Base-by-base conservation (phyloP, 2,329 filamentous ascomycete genomes). In the Trichoderma sp. region DNA sequence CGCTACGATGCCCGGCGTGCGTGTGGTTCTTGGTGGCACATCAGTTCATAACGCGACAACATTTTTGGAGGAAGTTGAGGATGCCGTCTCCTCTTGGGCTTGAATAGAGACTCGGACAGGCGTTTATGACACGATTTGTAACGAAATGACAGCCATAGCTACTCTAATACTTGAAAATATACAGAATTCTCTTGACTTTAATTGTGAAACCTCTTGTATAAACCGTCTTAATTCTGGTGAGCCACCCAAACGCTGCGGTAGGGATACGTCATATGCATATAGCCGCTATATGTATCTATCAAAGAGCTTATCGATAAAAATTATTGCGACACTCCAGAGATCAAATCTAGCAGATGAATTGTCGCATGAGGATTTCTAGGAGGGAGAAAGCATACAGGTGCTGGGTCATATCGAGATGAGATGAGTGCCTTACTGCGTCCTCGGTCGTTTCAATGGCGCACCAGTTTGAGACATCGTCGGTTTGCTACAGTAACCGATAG, bases 1-100 rank as follows among this genome's bases (percentile, higher is more conserved):
- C 85, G 95, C 95, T 21, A 94, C 93, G 75, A 94, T 94, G 12
- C 95, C 95, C 0, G 97, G 97, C 0, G 89, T 98, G 11, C 90
- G 97, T 74, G 92, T 99, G 4, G 95, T 98, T 12, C 86, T 99
- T 6, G 95, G 95, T 11, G 95, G 95, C 4, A 98, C 97, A 0
- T 91, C 90, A 7, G 89, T 99, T 78, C 94, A 98, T 81, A 99
- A 98, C 81, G 95, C 95, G 77, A 89, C 90, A 12, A 94, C 92
- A 0, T 99, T 98, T 83, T 84, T 98, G 78, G 95, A 97, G 79
- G 95, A 98, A 85, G 93, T 98, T 29, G 94, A 97, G 78, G 95
- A 97, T 85, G 93, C 94, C 21, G 95, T 98, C 2, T 90, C 90
- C 64, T 92, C 91, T 27, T 98, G 97, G 97, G 95, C 95, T 3